phyloP scores from a whole-genome alignment of 495 filamentous ascomycete genomes.

The Penicillium fimorum region DNA sequence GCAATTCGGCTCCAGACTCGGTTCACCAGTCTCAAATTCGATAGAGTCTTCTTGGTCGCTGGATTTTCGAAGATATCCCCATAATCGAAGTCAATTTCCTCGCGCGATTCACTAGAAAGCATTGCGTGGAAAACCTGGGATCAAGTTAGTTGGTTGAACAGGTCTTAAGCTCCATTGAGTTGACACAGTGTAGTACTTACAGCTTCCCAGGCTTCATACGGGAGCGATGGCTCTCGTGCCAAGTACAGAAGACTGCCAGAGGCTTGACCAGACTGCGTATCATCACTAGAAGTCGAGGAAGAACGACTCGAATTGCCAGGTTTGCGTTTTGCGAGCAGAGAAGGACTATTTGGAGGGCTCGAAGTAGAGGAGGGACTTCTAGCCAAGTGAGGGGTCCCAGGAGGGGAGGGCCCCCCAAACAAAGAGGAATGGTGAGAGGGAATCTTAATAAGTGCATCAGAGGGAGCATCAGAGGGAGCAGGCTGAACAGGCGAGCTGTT shows the following conservation, averaged over 20 bases:
- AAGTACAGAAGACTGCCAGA: background rate
- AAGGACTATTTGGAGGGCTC: background rate
- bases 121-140: background rate
- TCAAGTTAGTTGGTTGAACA: background rate
- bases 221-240: background rate
- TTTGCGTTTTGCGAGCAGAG: background rate
- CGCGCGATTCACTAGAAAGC: background rate
- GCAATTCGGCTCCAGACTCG: background rate
- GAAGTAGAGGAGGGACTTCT: background rate
- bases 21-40: background rate
- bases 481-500: background rate
- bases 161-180: background rate
- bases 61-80: background rate
- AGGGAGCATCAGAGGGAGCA: background rate
- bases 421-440: background rate
- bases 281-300: background rate
- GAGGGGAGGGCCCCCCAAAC: background rate
- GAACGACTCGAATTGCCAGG: background rate
- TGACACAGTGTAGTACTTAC: background rate
- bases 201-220: background rate
- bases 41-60: background rate
- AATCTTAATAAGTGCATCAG: background rate
- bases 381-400: background rate
- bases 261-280: background rate
- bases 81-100: background rate